Evolutionary conservation across 2,329 filamentous ascomycete genomes (phyloP).

Genomic region (Colletotrichum sp.): DNA sequence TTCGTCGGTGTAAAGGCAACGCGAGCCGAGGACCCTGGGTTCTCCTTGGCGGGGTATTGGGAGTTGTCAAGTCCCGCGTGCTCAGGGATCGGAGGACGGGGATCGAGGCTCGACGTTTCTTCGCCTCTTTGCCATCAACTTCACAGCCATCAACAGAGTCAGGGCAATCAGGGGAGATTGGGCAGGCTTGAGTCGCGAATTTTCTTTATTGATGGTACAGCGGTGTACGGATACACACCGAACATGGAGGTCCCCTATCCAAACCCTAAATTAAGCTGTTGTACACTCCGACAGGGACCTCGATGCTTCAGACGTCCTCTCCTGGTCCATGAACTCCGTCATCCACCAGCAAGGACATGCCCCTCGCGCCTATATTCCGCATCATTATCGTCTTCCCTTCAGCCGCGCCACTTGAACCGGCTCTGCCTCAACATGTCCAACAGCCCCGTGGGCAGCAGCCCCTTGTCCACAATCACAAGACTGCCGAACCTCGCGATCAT

Average conservation of each 20-base stretch:
- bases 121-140: neutral
- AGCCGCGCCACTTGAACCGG: constrained; percentile 42
- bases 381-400: neutral
- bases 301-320: neutral
- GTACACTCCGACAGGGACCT: neutral
- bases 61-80: neutral
- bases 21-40: constrained; percentile 13
- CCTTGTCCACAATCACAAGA: constrained; percentile 41
- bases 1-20: neutral
- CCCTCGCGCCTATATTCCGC: neutral
- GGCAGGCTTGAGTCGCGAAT: neutral
- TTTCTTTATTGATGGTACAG: neutral
- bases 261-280: neutral
- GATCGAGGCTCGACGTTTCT: neutral
- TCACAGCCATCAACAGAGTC: neutral
- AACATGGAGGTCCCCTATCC: neutral
- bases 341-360: neutral
- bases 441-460: constrained; percentile 44
- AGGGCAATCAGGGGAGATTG: neutral
- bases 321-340: neutral
- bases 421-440: constrained; percentile 40
- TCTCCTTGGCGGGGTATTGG: neutral
- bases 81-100: neutral
- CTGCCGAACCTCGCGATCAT: constrained; percentile 45
- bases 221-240: neutral